Conservation (phyloP, 1,284 basidiomycete genomes). For the Paramarasmius palmivorus region DNA sequence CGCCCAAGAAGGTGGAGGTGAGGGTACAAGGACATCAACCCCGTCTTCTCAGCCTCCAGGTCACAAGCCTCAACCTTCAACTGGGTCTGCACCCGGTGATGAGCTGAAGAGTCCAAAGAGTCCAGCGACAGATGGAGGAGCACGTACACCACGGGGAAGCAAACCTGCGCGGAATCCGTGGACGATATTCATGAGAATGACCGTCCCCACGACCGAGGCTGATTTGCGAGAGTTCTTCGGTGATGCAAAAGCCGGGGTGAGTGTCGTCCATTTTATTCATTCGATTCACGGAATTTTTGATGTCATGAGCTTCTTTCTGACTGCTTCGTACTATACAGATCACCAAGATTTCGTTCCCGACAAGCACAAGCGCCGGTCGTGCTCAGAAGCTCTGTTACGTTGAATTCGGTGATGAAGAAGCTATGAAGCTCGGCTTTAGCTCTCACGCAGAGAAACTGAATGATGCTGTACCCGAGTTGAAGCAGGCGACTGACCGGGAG, state of each 20-base stretch:
- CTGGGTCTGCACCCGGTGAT: constrained; percentile 24
- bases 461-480: constrained; percentile 62
- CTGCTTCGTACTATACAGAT: constrained; percentile 46
- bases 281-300: background rate
- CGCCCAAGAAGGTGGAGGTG: constrained; percentile 5
- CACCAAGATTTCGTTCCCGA: constrained; percentile 67
- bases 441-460: constrained; percentile 57
- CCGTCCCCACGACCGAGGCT: constrained; percentile 55
- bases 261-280: constrained; percentile 25
- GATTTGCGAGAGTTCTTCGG: constrained; percentile 79
- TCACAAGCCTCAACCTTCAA: constrained; percentile 13
- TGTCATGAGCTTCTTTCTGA: constrained; percentile 3
- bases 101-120: constrained; percentile 52
- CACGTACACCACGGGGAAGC: constrained; percentile 64
- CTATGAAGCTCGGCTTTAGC: constrained; percentile 52
- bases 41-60: constrained; percentile 19
- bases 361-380: constrained; percentile 43
- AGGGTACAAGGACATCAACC: constrained; percentile 19
- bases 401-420: constrained; percentile 84
- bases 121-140: constrained; percentile 56
- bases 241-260: constrained; percentile 62
- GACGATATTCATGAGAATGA: constrained; percentile 83
- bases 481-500: constrained; percentile 68
- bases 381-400: constrained; percentile 71
- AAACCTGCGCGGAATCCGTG: constrained; percentile 73